Base-by-base conservation (phyloP, 176 grass and related monocot genomes). In the bread wheat (Triticum aestivum) region DNA sequence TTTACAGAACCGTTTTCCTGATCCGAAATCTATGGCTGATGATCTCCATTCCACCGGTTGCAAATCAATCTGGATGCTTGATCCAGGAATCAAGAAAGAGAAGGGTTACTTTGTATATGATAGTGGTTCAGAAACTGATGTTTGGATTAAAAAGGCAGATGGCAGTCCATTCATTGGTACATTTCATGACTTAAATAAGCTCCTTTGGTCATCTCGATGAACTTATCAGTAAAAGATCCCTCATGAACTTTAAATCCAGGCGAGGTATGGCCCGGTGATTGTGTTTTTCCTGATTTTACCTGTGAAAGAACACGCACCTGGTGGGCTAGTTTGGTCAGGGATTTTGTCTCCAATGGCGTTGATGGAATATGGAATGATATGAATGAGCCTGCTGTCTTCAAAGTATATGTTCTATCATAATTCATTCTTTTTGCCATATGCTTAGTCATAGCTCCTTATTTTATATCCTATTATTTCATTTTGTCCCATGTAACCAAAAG, bases 341-440 rank as follows among this genome's bases (percentile, higher is more conserved):
- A 98, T 71, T 98, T 98, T 49, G 69, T 92, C 58, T 89, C 93
- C 20, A 92, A 94, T 89, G 96, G 93, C 2, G 91, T 98, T 79
- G 91, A 98, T 83, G 96, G 96, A 37, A 98, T 98, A 89, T 98
- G 96, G 96, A 95, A 95, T 89, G 96, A 98, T 86, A 98, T 98
- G 96, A 98, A 95, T 39, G 96, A 98, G 79, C 96, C 93, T 72
- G 84, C 93, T 82, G 86, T 98, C 84, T 98, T 95, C 75, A 92
- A 92, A 83, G 96, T 94, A 94, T 45, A 27, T 21, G 32, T 49
- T 62, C 13, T 59, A 77, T 75, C 70, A 71, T 49, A 21, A 86
- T 21, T 65, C 21, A 27, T 75, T 68, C 62, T 38, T 75, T 49
- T 6, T 74, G 64, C 88, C 91, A 94, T 44, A 39, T 39, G 38